phyloP scores from a whole-genome alignment of 768 basidiomycete genomes.

The Rubroboletus satanas region DNA sequence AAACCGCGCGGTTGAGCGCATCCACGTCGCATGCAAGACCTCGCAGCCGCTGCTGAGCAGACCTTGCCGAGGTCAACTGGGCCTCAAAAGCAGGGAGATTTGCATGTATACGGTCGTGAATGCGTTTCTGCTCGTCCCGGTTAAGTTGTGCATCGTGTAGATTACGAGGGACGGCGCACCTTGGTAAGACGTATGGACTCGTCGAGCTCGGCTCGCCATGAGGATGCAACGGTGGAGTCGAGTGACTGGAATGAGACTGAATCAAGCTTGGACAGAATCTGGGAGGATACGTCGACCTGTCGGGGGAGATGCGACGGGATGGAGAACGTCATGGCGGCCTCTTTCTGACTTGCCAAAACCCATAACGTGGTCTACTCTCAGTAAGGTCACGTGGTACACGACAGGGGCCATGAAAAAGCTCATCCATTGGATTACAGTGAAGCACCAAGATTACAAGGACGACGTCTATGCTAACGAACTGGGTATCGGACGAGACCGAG shows the following conservation, averaged over 20 bases:
- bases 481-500: constrained; percentile 22
- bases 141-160: neutral
- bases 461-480: constrained; percentile 27
- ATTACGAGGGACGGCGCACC: constrained; percentile 37
- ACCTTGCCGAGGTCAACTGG: constrained; percentile 59
- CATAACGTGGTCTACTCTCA: neutral
- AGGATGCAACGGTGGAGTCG: constrained; percentile 55
- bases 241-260: constrained; percentile 55
- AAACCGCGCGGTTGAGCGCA: constrained; percentile 46
- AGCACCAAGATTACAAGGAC: constrained; percentile 26
- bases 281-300: constrained; percentile 66
- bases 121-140: constrained; percentile 45
- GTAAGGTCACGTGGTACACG: constrained; percentile 18
- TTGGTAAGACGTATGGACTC: constrained; percentile 67
- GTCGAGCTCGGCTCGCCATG: constrained; percentile 73
- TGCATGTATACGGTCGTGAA: constrained; percentile 68
- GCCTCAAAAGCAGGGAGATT: constrained; percentile 61
- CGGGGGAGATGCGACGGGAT: constrained; percentile 71
- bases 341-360: neutral
- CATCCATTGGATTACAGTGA: constrained; percentile 16
- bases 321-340: constrained; percentile 62
- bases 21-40: constrained; percentile 53
- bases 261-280: constrained; percentile 67
- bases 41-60: constrained; percentile 57
- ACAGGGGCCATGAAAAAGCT: neutral